Base-by-base conservation (phyloP, 192 early-diverging fungal genomes). In the Coemansia sp. region DNA sequence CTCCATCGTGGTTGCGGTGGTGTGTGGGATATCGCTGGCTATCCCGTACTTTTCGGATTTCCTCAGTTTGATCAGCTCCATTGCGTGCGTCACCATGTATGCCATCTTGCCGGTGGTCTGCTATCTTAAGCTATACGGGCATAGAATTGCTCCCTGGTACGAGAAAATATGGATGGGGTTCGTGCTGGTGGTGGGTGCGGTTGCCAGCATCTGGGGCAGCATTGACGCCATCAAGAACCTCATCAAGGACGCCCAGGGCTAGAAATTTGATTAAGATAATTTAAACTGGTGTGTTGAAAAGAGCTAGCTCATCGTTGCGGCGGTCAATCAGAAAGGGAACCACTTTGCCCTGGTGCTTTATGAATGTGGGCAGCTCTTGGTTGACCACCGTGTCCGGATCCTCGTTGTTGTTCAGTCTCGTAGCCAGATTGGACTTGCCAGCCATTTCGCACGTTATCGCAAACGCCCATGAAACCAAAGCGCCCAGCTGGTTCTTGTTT, bases 31-130 rank as follows among this genome's bases (percentile, higher is more conserved):
- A 23, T 82, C 88, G 3, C 63, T 87, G 19, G 83, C 76, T 20
- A 80, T 91, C 13, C 88, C 89, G 6, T 89, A 78, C 70, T 91
- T 93, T 65, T 75, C 87, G 9, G 91, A 91, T 62, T 79, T 90
- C 23, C 39, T 93, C 73, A 79, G 82, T 13, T 79, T 93, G 2
- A 69, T 93, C 50, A 90, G 91, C 26, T 83, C 89, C 0, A 68
- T 91, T 38, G 81, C 86, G 30, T 88, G 84, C 52, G 83, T 81
- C 39, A 66, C 80, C 5, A 73, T 93, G 39, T 84, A 86, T 26
- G 89, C 87, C 47, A 79, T 90, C 9, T 63, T 93, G 52, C 91
- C 91, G 0, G 68, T 91, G 8, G 30, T 88, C 37, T 91, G 85
- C 68, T 87, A 87, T 65, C 79, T 83, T 28, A 75, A 80, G 54